A percentile compares a stretch with the other conserved stretches of the same genome.
Conservation (phyloP, 768 basidiomycete species). For the Lentinus brumalis region DNA sequence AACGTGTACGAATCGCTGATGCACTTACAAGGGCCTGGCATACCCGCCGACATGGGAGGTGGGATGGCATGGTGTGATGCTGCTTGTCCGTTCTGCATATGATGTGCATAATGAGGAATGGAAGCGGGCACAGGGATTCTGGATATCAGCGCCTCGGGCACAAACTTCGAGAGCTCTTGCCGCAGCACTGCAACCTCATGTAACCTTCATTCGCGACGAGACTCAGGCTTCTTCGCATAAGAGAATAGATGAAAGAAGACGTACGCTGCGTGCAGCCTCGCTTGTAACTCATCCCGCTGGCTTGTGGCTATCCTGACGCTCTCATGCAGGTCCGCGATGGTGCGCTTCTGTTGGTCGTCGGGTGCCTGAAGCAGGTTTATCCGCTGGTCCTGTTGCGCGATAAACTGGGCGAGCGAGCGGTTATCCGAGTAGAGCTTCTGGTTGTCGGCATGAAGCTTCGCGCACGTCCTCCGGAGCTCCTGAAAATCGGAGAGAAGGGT, state of each 20-base stretch:
- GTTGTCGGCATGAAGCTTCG: conserved; percentile 28
- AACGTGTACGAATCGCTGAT: too few relatives aligned
- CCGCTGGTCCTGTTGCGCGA: conserved; percentile 36
- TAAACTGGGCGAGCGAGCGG: conserved; percentile 29
- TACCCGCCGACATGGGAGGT: too few relatives aligned
- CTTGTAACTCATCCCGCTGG: conserved; percentile 16
- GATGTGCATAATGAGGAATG: neutral
- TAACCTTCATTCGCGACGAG: conserved; percentile 3
- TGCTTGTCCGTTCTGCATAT: neutral
- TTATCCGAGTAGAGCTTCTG: conserved; percentile 43
- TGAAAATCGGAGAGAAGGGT: conserved; percentile 41
- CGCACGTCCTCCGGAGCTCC: conserved; percentile 32
- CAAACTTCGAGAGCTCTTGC: conserved; percentile 13
- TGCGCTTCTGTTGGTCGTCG: conserved; percentile 20
- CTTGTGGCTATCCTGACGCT: conserved; percentile 28
- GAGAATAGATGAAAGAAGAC: neutral
- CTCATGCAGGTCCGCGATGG: conserved; percentile 29
- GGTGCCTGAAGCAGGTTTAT: conserved; percentile 20
- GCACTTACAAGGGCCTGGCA: too few relatives aligned
- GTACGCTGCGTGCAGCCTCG: conserved; percentile 14
- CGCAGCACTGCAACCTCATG: conserved; percentile 17
- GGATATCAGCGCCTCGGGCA: conserved; percentile 2
- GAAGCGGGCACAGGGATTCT: neutral
- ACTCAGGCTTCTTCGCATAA: too few relatives aligned
- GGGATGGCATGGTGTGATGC: too few relatives aligned